Evolutionary conservation across 2,329 filamentous ascomycete species (phyloP).

Genomic region (Cordyceps cateniannulata): DNA sequence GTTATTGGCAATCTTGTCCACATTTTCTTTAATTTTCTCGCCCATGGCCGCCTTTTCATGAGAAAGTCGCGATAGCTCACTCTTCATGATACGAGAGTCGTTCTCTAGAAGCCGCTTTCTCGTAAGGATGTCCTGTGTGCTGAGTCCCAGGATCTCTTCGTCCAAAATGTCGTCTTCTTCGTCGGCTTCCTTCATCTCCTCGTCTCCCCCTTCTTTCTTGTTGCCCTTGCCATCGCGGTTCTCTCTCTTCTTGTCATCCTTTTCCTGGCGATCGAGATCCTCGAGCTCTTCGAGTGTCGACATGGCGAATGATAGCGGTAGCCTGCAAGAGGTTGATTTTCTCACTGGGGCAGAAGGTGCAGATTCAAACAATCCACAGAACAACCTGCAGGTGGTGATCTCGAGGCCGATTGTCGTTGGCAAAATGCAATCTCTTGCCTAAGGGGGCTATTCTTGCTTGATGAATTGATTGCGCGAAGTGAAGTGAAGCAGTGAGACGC

Average conservation of each 20-base stretch:
- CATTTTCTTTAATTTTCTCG: slow-evolving; percentile 98
- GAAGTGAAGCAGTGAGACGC: slow-evolving; percentile 9
- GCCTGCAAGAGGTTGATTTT: neutral
- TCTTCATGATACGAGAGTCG: slow-evolving; percentile 97
- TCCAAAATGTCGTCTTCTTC: slow-evolving; percentile 68
- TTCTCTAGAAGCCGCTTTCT: slow-evolving; percentile 91
- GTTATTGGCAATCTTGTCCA: slow-evolving; percentile 99
- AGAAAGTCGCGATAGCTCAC: slow-evolving; percentile 86
- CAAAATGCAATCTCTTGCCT: neutral
- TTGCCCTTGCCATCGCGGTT: slow-evolving; percentile 27
- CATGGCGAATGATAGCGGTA: slow-evolving; percentile 38
- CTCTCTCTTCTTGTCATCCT: slow-evolving; percentile 56
- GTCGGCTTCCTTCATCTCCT: slow-evolving; percentile 84
- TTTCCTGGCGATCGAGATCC: slow-evolving; percentile 74
- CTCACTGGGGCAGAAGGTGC: neutral
- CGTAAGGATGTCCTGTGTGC: slow-evolving; percentile 90
- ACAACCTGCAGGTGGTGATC: neutral
- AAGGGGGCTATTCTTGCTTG: neutral
- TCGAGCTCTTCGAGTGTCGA: slow-evolving; percentile 90
- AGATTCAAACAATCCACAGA: neutral
- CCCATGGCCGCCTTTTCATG: slow-evolving; percentile 96
- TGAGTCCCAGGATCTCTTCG: slow-evolving; percentile 85
- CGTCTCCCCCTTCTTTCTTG: slow-evolving; percentile 61
- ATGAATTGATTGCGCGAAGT: slow-evolving; percentile 3
- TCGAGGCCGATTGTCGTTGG: neutral